These are phyloP conservation scores for Tuber aestivum DNA, from an alignment of 495 filamentous ascomycete species.

Conservation along the genomic window DNA sequence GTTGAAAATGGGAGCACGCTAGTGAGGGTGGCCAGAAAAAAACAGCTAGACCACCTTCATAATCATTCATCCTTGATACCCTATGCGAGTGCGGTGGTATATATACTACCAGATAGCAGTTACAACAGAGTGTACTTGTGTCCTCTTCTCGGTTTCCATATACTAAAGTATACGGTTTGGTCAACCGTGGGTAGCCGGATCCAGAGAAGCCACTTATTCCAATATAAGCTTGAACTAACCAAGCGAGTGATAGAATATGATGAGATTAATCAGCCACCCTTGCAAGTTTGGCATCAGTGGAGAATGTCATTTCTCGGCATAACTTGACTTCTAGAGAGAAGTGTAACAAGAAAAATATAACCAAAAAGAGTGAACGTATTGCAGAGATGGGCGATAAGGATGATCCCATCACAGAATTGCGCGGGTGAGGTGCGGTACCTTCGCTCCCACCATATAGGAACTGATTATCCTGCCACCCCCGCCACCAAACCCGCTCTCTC, in stretches of 20 bases:
- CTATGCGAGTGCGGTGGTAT: no score
- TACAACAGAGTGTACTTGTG: background rate
- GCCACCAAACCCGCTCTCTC: background rate
- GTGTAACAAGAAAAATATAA: background rate
- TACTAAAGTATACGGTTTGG: background rate
- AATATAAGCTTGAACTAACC: no score
- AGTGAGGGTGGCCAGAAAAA: no score
- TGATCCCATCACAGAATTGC: background rate
- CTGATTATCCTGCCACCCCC: background rate
- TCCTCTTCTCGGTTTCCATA: background rate
- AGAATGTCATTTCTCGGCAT: no score
- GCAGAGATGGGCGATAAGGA: background rate
- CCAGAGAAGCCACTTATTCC: background rate
- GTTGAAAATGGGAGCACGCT: no score
- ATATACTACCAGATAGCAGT: background rate
- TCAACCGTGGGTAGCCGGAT: background rate
- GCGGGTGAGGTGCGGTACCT: background rate
- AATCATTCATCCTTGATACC: no score
- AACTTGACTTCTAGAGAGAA: no score
- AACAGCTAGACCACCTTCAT: no score
- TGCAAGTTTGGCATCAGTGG: no score
- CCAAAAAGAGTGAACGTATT: background rate
- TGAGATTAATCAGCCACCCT: no score
- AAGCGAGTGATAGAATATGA: no score
- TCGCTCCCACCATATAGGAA: background rate